Base-by-base conservation (phyloP, 179 eudicot genomes). In the Vitellaria paradoxa region DNA sequence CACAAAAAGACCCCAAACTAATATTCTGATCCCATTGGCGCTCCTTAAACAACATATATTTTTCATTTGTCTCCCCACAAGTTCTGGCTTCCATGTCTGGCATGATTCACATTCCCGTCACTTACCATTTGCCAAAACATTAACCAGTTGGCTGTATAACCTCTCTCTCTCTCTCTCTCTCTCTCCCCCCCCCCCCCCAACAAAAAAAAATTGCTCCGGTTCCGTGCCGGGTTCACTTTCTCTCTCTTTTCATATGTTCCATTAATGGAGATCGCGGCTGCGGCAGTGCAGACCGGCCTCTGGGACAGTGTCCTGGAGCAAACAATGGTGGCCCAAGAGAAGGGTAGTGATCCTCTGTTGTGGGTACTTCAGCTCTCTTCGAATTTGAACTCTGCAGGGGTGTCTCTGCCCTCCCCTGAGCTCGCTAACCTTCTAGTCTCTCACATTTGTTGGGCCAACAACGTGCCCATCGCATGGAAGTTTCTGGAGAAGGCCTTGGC, bases 391-490 rank as follows among this genome's bases (percentile, higher is more conserved):
- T 88, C 96, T 10, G 82, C 89, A 53, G 93, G 93, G 23, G 83
- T 93, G 17, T 80, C 86, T 81, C 79, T 84, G 9, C 99, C 99
- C 8, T 93, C 91, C 30, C 80, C 79, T 20, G 97, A 91, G 61
- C 85, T 95, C 55, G 91, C 95, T 9, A 84, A 84, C 64, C 81
- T 90, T 15, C 76, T 95, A 46, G 97, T 95, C 2, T 89, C 92
- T n/a, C 90, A 93, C 85, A 91, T 93, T 87, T 95, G 92, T 70
- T 95, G 94, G 91, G 88, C 75, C 46, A 90, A 93, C 70, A 93
- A 95, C 78, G 84, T 82, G 23, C 89, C 95, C 12, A 76, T 86
- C 26, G 85, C 95, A 56, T 95, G 99, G 98, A 94, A 93, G 85
- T 94, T 91, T 52, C 91, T 94, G 7, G 93, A 93, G 7, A 89